Evolutionary conservation across 1,139 yeast species (phyloP), one percentile per base, ranked within the genome.

Genomic region (Protomyces arabidopsidicola): DNA sequence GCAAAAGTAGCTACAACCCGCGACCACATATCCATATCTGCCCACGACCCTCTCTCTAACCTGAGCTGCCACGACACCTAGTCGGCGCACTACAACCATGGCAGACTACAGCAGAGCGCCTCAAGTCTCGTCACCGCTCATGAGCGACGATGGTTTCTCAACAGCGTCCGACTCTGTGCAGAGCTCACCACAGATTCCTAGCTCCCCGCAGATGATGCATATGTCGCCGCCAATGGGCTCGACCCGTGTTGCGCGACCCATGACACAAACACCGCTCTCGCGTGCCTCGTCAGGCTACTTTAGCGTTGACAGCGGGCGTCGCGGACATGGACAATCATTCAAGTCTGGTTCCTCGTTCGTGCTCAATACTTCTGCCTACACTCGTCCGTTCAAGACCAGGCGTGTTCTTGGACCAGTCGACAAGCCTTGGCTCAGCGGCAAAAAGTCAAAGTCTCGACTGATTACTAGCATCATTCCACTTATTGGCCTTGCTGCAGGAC

Each of bases 401-500:
- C 24, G 62, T 14, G 45, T 52, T 22, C 51, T 27, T 36, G 62
- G 62, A 1, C 42, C 27, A 14, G 53, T 50, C 2, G 45, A 42
- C 6, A 60, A 53, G 51, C 59, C 63, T 14, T 60, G 59, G 59
- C 27, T 48, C 14, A 16, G 45, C 31, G 35, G 36, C 24, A 60
- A 60, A 39, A 60, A 54, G 59, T 45, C 48, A 10, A 53, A 45
- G 31, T 36, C 63, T 16, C 52, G 38, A 8, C 31, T 39, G 45
- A 38, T 48, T 12, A 48, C 50, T 16, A 5, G 45, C 36, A 59
- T 55, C 24, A 64, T 66, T 9, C 62, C 63, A 20, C 39, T 61
- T 34, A 61, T 60, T 9, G 59, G 67, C 2, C 53, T 45, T 20
- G 53, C 50, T 4, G 12, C 65, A n/a, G 68, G 67, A 3, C 24